Evolutionary conservation across 306 rosid genomes (phyloP), one percentile per base, ranked within the genome.

Genomic region (Hippophae tibetana): DNA sequence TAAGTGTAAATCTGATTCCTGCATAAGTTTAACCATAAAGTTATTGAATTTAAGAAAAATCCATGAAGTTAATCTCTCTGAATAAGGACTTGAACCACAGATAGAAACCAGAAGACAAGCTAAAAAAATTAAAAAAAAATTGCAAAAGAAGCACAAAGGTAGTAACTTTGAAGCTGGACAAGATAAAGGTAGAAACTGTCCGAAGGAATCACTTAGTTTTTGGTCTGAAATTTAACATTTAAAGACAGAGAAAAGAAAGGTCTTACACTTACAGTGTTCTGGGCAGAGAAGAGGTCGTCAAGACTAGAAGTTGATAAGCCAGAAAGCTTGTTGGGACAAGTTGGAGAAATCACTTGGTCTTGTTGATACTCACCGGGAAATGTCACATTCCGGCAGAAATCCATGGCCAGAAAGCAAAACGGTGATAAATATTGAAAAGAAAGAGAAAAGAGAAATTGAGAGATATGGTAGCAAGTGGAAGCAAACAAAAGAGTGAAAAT

Each of bases 1-100:
- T 79, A 86, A 59, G 65, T 72, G 84, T 56, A 76, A 78, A 78
- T 86, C 86, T 43, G 76, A 76, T 76, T 86, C 85, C 89, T 86
- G 67, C 55, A 56, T 13, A 61, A 6, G 14, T 18, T 43, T 13
- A 18, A 64, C 54, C 8, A 49, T 43, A 58, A 47, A 2, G 6
- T 12, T 49, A 8, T 43, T 42, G 58, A 61, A 44, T 41, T 65
- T 79, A 14, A 69, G 64, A 23, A 54, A 23, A 11, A 68, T 54
- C 51, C 64, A 13, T 14, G 11, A 25, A 57, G 59, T 18, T 18
- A 65, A 42, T n/a, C 50, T 25, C 46, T 43, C 54, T 58, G 58
- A 54, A 46, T 18, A 46, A 9, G 13, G 13, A 13, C n/a, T 48
- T 48, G 52, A 5, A 46, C 10, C 53, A 6, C 13, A 49, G 14